These are phyloP conservation scores for Raphanus hybrid DNA, from an alignment of 441 rosid species.

Conservation along the genomic window DNA sequence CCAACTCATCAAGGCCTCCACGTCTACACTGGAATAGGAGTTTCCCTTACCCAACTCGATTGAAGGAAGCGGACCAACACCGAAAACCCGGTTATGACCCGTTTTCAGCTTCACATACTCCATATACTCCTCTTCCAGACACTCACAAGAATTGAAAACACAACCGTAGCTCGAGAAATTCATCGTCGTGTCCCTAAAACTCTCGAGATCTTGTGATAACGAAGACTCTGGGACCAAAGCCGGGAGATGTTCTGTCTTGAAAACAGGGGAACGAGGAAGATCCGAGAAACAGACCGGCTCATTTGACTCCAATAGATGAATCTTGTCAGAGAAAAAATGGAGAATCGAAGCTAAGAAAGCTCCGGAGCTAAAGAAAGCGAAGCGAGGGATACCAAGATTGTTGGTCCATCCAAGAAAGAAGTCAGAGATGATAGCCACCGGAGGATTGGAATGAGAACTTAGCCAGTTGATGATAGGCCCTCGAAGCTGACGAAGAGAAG, in stretches of 20 bases:
- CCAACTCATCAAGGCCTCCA: not conserved
- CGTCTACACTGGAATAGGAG: not conserved
- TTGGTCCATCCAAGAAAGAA: slow-evolving; percentile 9
- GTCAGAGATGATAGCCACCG: slow-evolving; percentile 1
- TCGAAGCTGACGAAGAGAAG: slow-evolving; percentile 10
- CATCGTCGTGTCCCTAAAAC: not conserved
- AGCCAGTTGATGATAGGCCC: slow-evolving; percentile 2
- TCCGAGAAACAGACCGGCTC: slow-evolving; percentile 6
- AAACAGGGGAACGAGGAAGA: slow-evolving; percentile 11
- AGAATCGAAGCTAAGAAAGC: not conserved
- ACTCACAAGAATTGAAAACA: slow-evolving; percentile 7
- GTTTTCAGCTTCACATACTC: slow-evolving; percentile 2
- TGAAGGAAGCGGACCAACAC: slow-evolving; percentile 1
- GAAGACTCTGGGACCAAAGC: not conserved
- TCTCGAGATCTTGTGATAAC: not conserved
- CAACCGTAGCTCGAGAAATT: slow-evolving; percentile 6
- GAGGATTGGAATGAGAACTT: slow-evolving; percentile 1
- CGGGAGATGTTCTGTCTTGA: slow-evolving; percentile 8
- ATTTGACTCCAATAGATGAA: slow-evolving; percentile 3
- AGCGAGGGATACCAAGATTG: not conserved
- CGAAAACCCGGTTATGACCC: not conserved
- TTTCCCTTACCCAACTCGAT: not conserved
- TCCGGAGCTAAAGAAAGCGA: slow-evolving; percentile 3
- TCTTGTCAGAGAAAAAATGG: not conserved
- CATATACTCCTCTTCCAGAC: slow-evolving; percentile 1